Evolutionary conservation across 202 grass and related monocot species (phyloP), one percentile per base, ranked within the genome.

Genomic region (Panicum hallii): DNA sequence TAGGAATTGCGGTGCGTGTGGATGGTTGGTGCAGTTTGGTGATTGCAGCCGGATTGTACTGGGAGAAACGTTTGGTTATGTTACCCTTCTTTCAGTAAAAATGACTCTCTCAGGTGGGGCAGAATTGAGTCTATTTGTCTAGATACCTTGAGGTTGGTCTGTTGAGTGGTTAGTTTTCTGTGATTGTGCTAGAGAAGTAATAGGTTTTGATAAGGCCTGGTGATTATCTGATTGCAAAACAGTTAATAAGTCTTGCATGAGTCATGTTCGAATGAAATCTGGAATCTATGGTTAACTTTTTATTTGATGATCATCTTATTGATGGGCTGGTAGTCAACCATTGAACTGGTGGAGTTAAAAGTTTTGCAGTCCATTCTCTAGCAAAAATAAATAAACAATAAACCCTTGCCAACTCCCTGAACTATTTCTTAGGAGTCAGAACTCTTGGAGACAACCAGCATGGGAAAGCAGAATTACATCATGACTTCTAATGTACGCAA

Each of bases 391-490:
- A 38, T 38, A 38, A 3, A 38, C 5, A 2, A 20, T 4, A 20
- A 32, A 9, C 23, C 7, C 36, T 4, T 38, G 36, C 36, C 36
- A 38, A 19, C 16, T 48, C 32, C 46, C 11, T 64, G 20, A 40
- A 79, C 6, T 14, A 38, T 41, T 23, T 41, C 47, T 19, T 80
- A n/a, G 19, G 47, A 80, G 40, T 26, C 19, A 30, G 16, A 23
- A 68, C 32, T 55, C 47, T 9, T 55, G 26, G 14, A 15, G 41
- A 42, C 6, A 70, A 44, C 56, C 8, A 13, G 65, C 50, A 69
- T 70, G 49, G 22, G 34, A 69, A 42, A 43, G 34, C 20, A 68
- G 32, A 69, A 80, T 69, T 80, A 43, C 34, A 80, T 80, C 19
- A 28, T 40, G 30, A 23, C 26, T 74, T 38, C 36, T 38, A 38